These are phyloP conservation scores for Pterulicium gracile DNA, from an alignment of 1,284 basidiomycete species.

Conservation along the genomic window DNA sequence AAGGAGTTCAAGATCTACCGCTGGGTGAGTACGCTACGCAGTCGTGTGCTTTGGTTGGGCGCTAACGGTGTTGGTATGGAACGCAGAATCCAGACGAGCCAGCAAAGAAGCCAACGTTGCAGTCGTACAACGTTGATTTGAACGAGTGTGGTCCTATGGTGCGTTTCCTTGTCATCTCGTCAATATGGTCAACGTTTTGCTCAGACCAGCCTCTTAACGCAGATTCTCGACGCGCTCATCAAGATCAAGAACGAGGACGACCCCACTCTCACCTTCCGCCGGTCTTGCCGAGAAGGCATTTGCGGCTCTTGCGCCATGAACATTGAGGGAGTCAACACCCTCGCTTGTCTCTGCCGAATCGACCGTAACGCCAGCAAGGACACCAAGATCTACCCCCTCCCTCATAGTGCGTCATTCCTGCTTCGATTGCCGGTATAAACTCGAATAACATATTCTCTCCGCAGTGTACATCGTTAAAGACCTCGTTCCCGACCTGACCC, in stretches of 20 bases:
- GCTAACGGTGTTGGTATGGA: neutral
- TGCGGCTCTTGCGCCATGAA: conserved; percentile 99
- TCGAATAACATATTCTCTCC: neutral
- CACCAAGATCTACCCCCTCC: conserved; percentile 94
- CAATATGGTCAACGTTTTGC: conserved; percentile 1
- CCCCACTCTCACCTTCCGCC: conserved; percentile 92
- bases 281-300: conserved; percentile 96
- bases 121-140: conserved; percentile 89
- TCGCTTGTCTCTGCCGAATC: conserved; percentile 95
- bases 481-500: conserved; percentile 83
- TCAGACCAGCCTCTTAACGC: conserved; percentile 1
- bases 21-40: conserved; percentile 51
- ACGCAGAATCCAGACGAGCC: conserved; percentile 90
- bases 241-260: conserved; percentile 99
- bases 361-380: conserved; percentile 67
- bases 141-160: conserved; percentile 97
- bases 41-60: conserved; percentile 2
- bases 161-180: conserved; percentile 8
- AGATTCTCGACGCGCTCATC: conserved; percentile 88
- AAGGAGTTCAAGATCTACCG: conserved; percentile 98
- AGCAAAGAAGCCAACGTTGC: conserved; percentile 82
- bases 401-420: conserved; percentile 67
- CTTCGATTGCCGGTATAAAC: conserved; percentile 2
- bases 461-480: conserved; percentile 99
- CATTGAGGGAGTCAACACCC: conserved; percentile 95